Conservation (phyloP, 768 basidiomycete species). For the Agaricus bisporus region DNA sequence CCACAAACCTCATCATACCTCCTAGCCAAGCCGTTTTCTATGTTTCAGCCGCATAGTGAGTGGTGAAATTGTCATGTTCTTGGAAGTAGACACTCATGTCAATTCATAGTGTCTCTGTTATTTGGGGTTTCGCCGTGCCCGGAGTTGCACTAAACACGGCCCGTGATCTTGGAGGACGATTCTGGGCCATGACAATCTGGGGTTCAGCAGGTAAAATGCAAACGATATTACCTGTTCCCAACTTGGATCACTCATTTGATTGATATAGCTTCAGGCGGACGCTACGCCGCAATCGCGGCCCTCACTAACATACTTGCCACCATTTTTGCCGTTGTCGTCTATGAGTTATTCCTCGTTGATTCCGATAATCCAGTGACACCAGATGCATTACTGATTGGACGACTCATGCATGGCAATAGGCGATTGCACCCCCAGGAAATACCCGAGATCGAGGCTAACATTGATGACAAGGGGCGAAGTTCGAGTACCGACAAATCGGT, state of each 20-base stretch:
- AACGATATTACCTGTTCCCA: not conserved
- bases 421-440: not conserved
- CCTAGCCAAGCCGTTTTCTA: slow-evolving; percentile 46
- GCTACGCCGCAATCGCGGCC: slow-evolving; percentile 57
- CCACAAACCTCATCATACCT: slow-evolving; percentile 52
- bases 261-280: slow-evolving; percentile 39
- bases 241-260: not conserved
- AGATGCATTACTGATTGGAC: not conserved
- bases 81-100: too few relatives aligned
- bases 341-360: slow-evolving; percentile 53
- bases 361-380: slow-evolving; percentile 14
- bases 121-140: slow-evolving; percentile 50
- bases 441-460: not conserved
- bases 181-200: slow-evolving; percentile 60
- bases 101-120: slow-evolving; percentile 38
- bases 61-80: not conserved
- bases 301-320: slow-evolving; percentile 65
- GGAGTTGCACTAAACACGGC: slow-evolving; percentile 60
- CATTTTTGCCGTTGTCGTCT: slow-evolving; percentile 44
- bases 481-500: not conserved
- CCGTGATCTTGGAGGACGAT: slow-evolving; percentile 60
- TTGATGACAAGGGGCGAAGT: not conserved
- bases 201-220: slow-evolving; percentile 33
- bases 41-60: slow-evolving; percentile 57
- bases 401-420: slow-evolving; percentile 5